Conservation (phyloP, 306 rosid genomes). For the Quercus glauca region DNA sequence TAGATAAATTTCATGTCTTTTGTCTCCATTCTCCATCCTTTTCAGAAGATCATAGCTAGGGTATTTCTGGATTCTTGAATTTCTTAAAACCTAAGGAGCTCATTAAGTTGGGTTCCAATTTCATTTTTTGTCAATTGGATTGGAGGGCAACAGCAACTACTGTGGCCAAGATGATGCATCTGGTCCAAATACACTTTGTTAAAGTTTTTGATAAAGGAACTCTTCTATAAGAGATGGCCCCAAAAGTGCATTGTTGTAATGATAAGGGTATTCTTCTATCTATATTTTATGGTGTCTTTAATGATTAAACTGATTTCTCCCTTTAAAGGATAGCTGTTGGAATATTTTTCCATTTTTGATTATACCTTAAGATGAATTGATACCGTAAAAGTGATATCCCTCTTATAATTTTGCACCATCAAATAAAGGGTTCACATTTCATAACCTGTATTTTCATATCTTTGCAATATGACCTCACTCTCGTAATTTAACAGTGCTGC, state of each 20-base stretch:
- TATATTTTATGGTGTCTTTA: too few species aligned
- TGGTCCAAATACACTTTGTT: too few species aligned
- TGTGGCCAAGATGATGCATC: background rate
- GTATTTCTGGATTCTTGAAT: too few species aligned
- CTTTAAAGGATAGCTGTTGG: background rate
- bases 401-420: background rate
- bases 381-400: background rate
- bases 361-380: background rate
- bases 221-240: too few species aligned
- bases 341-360: background rate
- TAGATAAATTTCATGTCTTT: background rate
- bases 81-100: too few species aligned
- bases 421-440: background rate
- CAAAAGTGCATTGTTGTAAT: background rate
- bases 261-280: too few species aligned
- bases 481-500: constrained; percentile 59
- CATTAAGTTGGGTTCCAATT: too few species aligned
- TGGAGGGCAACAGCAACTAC: background rate
- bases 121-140: too few species aligned
- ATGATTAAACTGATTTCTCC: background rate
- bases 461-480: background rate
- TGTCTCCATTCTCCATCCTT: background rate
- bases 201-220: too few species aligned
- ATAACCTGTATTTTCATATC: constrained; percentile 14
- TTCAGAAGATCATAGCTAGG: too few species aligned